These are phyloP conservation scores for Stipa capillata DNA, from an alignment of 176 grass and related monocot genomes.

Conservation along the genomic window DNA sequence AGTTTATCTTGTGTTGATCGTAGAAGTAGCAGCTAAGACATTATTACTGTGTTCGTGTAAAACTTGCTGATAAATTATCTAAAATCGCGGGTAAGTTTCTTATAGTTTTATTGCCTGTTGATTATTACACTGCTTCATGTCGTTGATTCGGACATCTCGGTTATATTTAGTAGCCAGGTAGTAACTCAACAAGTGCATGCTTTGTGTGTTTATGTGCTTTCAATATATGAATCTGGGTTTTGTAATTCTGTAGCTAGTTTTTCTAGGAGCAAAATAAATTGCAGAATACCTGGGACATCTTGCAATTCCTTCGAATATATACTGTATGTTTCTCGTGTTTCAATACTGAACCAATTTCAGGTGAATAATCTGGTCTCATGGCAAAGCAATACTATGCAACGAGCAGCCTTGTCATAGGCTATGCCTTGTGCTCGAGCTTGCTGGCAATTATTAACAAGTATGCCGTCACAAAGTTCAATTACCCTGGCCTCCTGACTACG, in stretches of 20 bases:
- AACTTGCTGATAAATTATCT: not conserved
- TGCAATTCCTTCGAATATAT: not conserved
- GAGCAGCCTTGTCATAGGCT: conserved; percentile 67
- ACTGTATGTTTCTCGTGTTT: not conserved
- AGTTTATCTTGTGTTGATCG: not conserved
- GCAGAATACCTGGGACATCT: not conserved
- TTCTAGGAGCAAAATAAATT: not conserved
- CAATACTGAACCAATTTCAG: conserved; percentile 22
- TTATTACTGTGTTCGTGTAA: not conserved
- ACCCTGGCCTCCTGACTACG: conserved; percentile 67
- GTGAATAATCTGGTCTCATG: conserved; percentile 32
- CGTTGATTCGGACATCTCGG: not conserved
- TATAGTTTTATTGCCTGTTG: not conserved
- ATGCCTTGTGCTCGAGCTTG: conserved; percentile 77
- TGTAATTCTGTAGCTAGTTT: not conserved
- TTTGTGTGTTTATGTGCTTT: not conserved
- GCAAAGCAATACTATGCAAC: conserved; percentile 55
- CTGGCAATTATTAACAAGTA: conserved; percentile 91
- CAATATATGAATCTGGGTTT: not conserved
- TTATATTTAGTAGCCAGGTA: not conserved
- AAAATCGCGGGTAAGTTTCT: not conserved
- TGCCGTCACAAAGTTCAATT: conserved; percentile 73
- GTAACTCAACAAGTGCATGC: not conserved
- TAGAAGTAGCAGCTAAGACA: not conserved
- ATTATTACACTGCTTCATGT: not conserved